These are phyloP conservation scores for Colletotrichum acutatum DNA, from an alignment of 2,329 filamentous ascomycete genomes.

Conservation along the genomic window DNA sequence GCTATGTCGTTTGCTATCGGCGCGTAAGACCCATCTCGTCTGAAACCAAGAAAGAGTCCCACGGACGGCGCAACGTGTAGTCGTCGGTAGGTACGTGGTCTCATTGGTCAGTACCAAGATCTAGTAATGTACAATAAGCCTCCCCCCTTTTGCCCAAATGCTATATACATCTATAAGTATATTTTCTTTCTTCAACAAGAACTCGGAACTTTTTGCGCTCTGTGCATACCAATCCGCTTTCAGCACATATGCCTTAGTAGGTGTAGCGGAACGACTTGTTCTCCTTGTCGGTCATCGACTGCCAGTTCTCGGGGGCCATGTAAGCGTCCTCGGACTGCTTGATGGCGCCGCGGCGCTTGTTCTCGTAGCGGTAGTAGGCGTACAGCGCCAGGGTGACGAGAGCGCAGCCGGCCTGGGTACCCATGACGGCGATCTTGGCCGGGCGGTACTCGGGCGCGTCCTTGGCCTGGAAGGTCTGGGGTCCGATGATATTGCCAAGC, in stretches of 20 bases:
- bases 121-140: constrained; percentile 2
- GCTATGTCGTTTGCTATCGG: neutral
- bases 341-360: constrained; percentile 48
- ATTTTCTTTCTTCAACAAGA: neutral
- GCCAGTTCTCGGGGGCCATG: constrained; percentile 56
- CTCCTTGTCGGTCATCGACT: constrained; percentile 65
- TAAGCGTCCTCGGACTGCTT: constrained; percentile 52
- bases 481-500: constrained; percentile 66
- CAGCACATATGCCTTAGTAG: constrained; percentile 43
- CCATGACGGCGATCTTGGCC: constrained; percentile 66
- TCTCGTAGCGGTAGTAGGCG: constrained; percentile 62
- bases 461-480: constrained; percentile 63
- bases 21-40: neutral
- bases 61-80: neutral
- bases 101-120: constrained; percentile 3
- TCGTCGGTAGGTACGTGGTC: neutral
- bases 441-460: constrained; percentile 64
- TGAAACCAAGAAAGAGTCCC: constrained; percentile 4
- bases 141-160: neutral
- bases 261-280: constrained; percentile 68
- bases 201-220: neutral
- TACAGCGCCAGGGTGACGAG: constrained; percentile 56
- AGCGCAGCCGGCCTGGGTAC: constrained; percentile 57
- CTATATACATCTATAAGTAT: neutral
- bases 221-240: neutral